Evolutionary conservation across 768 basidiomycete species (phyloP), one percentile per base, ranked within the genome.

Genomic region (Butyriboletus loyo): DNA sequence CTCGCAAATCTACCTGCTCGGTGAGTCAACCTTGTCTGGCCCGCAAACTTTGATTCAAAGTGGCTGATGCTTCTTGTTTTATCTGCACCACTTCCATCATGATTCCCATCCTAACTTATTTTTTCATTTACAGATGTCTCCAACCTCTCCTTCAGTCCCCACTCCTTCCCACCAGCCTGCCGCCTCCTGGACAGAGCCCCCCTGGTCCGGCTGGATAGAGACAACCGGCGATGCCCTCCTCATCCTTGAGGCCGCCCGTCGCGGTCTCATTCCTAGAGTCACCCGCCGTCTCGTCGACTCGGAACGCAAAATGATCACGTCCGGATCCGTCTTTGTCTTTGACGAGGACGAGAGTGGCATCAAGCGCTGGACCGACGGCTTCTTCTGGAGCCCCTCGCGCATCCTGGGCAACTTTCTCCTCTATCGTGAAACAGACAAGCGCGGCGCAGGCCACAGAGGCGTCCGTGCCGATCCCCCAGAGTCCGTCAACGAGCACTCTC

Each of bases 341-440:
- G 92, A 98, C 70, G 95, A 97, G 75, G 88, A 92, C 63, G 93
- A 96, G 73, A 92, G 90, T 64, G 93, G 94, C 25, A 98, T 98
- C 75, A 96, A 95, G 75, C 81, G 95, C 39, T 97, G 94, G 91
- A 98, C 95, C 2, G 95, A 98, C 72, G 93, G 94, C n/a, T 86
- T 90, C 67, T 88, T 89, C 67, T 97, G 95, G 95, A 90, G 87
- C 59, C 95, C 95, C 0, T 89, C 86, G 58, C 78, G 95, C 52
- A 97, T 97, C 25, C 75, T 97, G 53, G 92, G 92, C 62, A 98
- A 98, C 70, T 98, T 97, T 66, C 76, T 98, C 63, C 84, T 96
- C 56, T 98, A 98, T 72, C 87, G 94, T 57, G 92, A 97, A 73
- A 92, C 91, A 7, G 92, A 94, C 69, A 92, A 92, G 72, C 76